Conservation (phyloP, 73 alveolate genomes). For the Uronychia setigera region DNA sequence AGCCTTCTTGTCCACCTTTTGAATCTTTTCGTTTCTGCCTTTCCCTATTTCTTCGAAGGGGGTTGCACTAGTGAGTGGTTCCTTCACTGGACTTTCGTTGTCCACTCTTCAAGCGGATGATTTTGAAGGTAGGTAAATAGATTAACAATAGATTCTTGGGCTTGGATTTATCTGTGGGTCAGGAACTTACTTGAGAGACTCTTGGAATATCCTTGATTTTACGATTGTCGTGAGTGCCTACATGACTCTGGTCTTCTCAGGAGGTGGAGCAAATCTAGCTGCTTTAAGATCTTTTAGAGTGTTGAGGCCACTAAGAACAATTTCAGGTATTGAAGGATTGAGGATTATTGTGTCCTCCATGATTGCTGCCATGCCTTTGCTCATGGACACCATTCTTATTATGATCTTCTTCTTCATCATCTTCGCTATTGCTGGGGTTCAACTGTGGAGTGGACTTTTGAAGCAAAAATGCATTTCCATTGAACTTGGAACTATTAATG, state of each 20-base stretch:
- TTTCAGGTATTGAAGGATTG: slow-evolving; percentile 93
- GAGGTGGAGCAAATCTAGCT: slow-evolving; percentile 65
- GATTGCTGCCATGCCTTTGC: slow-evolving; percentile 89
- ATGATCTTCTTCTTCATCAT: slow-evolving; percentile 87
- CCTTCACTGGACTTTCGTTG: neutral
- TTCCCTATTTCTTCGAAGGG: neutral
- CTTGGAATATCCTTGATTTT: slow-evolving; percentile 90
- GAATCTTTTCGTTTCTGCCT: neutral
- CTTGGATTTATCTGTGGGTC: slow-evolving; percentile 68
- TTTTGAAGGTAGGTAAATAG: slow-evolving; percentile 15
- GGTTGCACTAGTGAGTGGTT: neutral
- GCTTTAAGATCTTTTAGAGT: slow-evolving; percentile 96
- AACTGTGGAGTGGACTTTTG: slow-evolving; percentile 91
- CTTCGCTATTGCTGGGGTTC: slow-evolving; percentile 95
- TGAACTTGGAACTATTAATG: slow-evolving; percentile 53
- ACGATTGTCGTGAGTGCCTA: slow-evolving; percentile 75
- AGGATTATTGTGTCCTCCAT: slow-evolving; percentile 90
- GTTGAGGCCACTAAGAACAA: slow-evolving; percentile 96
- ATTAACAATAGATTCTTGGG: slow-evolving; percentile 26
- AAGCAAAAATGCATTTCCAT: slow-evolving; percentile 80
- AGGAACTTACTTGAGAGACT: slow-evolving; percentile 82
- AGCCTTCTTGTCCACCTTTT: neutral
- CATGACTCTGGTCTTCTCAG: slow-evolving; percentile 57
- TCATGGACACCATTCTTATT: slow-evolving; percentile 88
- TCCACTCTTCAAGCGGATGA: slow-evolving; percentile 22